phyloP scores from a whole-genome alignment of 139 green algal species.

The Picochlorum sp. region DNA sequence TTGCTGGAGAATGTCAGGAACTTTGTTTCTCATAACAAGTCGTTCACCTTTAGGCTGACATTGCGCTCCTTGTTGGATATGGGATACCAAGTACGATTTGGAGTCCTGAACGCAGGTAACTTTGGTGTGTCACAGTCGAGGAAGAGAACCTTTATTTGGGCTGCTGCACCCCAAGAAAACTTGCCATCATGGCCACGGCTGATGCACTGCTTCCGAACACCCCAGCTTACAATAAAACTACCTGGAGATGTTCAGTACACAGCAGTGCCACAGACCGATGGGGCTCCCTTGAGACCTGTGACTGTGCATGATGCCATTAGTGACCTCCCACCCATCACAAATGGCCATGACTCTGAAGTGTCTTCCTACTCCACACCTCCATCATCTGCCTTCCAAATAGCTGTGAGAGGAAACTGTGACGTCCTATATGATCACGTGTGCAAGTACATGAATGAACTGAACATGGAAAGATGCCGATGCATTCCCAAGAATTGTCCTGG shows the following conservation, averaged over 20 bases:
- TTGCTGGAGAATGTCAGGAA: constrained; percentile 96
- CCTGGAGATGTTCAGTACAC: constrained; percentile 64
- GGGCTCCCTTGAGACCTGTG: constrained; percentile 77
- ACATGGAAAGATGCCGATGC: constrained; percentile 84
- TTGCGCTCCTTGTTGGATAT: constrained; percentile 87
- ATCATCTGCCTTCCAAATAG: constrained; percentile 66
- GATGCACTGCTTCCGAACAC: constrained; percentile 75
- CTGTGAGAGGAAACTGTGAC: constrained; percentile 47
- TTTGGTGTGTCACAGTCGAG: constrained; percentile 89
- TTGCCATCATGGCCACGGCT: constrained; percentile 83
- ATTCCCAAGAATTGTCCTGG: constrained; percentile 87
- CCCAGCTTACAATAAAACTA: constrained; percentile 81
- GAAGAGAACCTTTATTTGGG: constrained; percentile 96
- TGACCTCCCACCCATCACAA: constrained; percentile 81
- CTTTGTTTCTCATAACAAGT: constrained; percentile 94
- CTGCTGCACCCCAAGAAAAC: constrained; percentile 60
- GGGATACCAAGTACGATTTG: constrained; percentile 97
- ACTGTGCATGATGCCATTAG: constrained; percentile 88
- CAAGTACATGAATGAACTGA: constrained; percentile 96
- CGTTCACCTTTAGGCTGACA: constrained; percentile 86
- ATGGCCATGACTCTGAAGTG: constrained; percentile 55
- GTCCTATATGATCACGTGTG: constrained; percentile 80
- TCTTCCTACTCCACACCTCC: constrained; percentile 35
- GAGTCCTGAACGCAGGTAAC: constrained; percentile 92
- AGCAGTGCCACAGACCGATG: constrained; percentile 48